phyloP scores from a whole-genome alignment of 2,329 filamentous ascomycete species.

The Stylonectria norvegica region DNA sequence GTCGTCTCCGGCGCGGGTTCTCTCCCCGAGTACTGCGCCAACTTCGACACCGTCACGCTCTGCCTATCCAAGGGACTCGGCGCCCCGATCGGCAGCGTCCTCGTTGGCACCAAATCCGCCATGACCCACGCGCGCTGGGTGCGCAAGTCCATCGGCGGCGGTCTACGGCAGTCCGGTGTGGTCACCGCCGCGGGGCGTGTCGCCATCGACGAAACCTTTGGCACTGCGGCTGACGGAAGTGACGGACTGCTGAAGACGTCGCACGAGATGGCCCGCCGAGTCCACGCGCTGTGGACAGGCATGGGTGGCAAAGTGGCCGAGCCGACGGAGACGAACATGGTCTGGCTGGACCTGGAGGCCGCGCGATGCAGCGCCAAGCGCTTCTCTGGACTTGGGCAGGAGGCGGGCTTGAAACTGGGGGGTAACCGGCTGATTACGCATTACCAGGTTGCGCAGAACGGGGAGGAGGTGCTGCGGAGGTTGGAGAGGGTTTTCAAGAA shows the following conservation, averaged over 20 bases:
- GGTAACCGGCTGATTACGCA: conserved; percentile 45
- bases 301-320: conserved; percentile 66
- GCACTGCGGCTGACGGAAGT: conserved; percentile 32
- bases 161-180: conserved; percentile 68
- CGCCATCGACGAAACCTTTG: conserved; percentile 55
- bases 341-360: conserved; percentile 72
- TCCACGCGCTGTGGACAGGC: conserved; percentile 67
- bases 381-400: conserved; percentile 39
- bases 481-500: conserved; percentile 53
- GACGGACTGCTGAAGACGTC: conserved; percentile 57
- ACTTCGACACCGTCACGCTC: conserved; percentile 71
- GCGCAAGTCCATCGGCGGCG: conserved; percentile 73
- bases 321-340: conserved; percentile 87
- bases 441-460: conserved; percentile 60
- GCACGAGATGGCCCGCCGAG: conserved; percentile 60
- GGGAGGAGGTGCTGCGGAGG: conserved; percentile 55
- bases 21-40: conserved; percentile 62
- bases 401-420: conserved; percentile 41
- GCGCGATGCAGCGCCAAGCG: conserved; percentile 44
- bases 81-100: conserved; percentile 73
- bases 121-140: conserved; percentile 41
- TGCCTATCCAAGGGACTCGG: conserved; percentile 83
- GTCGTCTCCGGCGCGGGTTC: conserved; percentile 66
- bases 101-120: conserved; percentile 50
- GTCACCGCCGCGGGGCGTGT: conserved; percentile 68